Conservation (phyloP, 306 rosid genomes). For the Vigna nakashimae region DNA sequence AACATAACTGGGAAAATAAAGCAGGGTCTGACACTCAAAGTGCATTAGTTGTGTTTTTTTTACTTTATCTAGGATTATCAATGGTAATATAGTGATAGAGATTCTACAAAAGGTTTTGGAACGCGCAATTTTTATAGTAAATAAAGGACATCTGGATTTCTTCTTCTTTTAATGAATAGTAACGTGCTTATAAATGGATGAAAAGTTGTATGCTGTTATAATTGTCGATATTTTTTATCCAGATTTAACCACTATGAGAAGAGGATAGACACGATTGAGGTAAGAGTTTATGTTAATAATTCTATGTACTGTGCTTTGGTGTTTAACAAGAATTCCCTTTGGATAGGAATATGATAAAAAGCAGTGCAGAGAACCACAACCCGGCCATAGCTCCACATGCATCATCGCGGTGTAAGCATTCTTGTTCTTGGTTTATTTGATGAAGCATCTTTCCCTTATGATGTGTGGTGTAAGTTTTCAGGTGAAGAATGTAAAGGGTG, state of each 20-base stretch:
- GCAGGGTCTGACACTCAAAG: too few relatives aligned
- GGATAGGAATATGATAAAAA: slow-evolving; percentile 75
- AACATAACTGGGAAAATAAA: slow-evolving; percentile 65
- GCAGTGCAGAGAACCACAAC: slow-evolving; percentile 51
- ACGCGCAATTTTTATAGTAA: background rate
- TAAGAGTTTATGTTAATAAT: slow-evolving; percentile 43
- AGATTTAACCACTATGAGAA: slow-evolving; percentile 66
- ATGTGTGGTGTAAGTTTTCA: slow-evolving; percentile 53
- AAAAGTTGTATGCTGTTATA: slow-evolving; percentile 45
- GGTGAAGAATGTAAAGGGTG: slow-evolving; percentile 64
- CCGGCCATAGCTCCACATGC: slow-evolving; percentile 57
- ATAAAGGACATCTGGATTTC: background rate
- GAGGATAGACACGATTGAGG: slow-evolving; percentile 76
- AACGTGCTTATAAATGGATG: background rate
- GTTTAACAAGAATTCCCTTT: slow-evolving; percentile 33
- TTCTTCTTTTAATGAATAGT: too few relatives aligned
- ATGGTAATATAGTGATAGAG: slow-evolving; percentile 9
- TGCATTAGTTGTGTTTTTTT: slow-evolving; percentile 8
- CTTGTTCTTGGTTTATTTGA: background rate
- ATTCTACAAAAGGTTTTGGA: background rate
- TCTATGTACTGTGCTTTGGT: slow-evolving; percentile 25
- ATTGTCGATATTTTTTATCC: slow-evolving; percentile 52
- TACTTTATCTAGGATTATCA: background rate
- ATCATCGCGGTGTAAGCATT: slow-evolving; percentile 63
- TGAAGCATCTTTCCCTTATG: slow-evolving; percentile 15